Evolutionary conservation across 2,329 filamentous ascomycete species (phyloP).

Genomic region (Scytalidium lignicola): DNA sequence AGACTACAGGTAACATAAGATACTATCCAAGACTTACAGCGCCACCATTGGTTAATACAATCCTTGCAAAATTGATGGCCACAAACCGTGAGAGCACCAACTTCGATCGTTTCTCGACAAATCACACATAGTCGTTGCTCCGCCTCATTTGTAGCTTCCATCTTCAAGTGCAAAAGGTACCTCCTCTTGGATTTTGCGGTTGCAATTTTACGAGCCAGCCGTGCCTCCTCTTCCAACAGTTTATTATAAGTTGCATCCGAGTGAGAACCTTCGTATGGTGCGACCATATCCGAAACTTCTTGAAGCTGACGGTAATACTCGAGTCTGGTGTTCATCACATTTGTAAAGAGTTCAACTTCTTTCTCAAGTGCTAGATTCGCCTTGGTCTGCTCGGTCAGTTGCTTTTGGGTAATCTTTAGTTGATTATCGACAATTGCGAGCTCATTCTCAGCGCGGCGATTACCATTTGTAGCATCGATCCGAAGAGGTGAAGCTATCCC

Average conservation of each 20-base stretch:
- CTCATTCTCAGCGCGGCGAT: constrained; percentile 55
- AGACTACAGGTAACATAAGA: background rate
- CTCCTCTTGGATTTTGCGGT: constrained; percentile 66
- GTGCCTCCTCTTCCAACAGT: constrained; percentile 54
- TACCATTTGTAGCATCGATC: constrained; percentile 49
- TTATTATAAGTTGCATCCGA: constrained; percentile 27
- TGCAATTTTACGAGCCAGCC: constrained; percentile 53
- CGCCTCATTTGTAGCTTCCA: constrained; percentile 45
- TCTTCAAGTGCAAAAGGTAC: constrained; percentile 50
- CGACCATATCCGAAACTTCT: constrained; percentile 81
- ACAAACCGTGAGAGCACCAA: constrained; percentile 80
- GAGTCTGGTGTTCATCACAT: constrained; percentile 76
- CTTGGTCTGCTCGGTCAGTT: constrained; percentile 48
- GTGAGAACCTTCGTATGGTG: constrained; percentile 58
- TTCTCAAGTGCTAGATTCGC: constrained; percentile 47
- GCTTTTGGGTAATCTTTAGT: constrained; percentile 53
- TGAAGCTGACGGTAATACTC: constrained; percentile 92
- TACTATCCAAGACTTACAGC: constrained; percentile 19
- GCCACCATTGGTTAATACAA: constrained; percentile 78
- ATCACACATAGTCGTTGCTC: constrained; percentile 76
- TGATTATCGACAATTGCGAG: constrained; percentile 58
- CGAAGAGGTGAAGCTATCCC: constrained; percentile 55
- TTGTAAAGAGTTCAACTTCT: constrained; percentile 71
- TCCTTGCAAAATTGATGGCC: constrained; percentile 91
- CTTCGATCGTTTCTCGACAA: constrained; percentile 70